Percentiles rank a stretch among this genome's conserved stretches.
phyloP scores from a whole-genome alignment of 2,329 filamentous ascomycete genomes.

The Beauveria scarabaeidicola region DNA sequence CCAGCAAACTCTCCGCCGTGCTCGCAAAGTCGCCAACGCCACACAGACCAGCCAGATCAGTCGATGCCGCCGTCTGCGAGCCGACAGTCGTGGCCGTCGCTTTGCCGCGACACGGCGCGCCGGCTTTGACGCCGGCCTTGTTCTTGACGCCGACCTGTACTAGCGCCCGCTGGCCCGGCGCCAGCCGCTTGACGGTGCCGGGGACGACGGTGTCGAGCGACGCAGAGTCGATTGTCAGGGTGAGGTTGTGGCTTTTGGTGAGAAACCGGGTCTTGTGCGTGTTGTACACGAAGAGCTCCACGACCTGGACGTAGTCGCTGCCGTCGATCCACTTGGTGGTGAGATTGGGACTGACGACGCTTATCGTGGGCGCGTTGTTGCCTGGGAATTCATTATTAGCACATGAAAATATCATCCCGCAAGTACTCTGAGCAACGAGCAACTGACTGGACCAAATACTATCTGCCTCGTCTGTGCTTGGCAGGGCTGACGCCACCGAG shows the following conservation, averaged over 20 bases:
- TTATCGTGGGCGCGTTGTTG: not conserved
- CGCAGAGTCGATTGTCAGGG: not conserved
- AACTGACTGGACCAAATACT: not conserved
- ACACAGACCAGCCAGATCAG: not conserved
- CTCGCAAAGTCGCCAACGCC: not conserved
- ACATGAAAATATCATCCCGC: no score
- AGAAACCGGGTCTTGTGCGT: conserved; percentile 8
- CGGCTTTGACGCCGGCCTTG: conserved; percentile 10
- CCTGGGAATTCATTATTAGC: not conserved
- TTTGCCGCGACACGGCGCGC: conserved; percentile 4
- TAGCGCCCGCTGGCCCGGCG: conserved; percentile 10
- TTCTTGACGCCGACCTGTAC: conserved; percentile 12
- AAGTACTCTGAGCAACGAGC: not conserved
- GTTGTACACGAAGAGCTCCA: conserved; percentile 12
- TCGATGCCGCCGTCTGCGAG: not conserved
- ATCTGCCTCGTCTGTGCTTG: not conserved
- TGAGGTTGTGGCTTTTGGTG: conserved; percentile 1
- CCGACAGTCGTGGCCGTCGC: not conserved
- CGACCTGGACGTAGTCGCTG: conserved; percentile 11
- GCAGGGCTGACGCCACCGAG: not conserved
- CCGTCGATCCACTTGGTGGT: conserved; percentile 12
- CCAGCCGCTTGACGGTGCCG: conserved; percentile 11
- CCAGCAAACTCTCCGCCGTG: conserved; percentile 22
- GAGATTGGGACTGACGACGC: conserved; percentile 4
- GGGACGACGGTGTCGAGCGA: conserved; percentile 8